Conservation (phyloP, 2,329 filamentous ascomycete genomes). For the Alternaria conjuncta region DNA sequence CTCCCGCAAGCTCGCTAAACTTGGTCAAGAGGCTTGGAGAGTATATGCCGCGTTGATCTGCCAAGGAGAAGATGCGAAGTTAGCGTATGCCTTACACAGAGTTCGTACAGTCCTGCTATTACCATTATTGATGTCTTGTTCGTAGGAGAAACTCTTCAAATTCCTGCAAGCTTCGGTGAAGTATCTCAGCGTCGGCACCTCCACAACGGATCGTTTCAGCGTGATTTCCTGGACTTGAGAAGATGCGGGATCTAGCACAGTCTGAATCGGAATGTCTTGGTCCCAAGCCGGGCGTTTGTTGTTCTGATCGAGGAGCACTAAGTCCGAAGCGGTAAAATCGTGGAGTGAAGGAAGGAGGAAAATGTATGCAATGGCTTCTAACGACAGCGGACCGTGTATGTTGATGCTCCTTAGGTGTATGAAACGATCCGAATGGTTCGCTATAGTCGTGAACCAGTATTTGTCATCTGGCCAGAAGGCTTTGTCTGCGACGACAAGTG, state of each 20-base stretch:
- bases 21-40: neutral
- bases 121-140: slow-evolving; percentile 7
- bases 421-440: neutral
- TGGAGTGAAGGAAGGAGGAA: slow-evolving; percentile 8
- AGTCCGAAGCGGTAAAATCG: neutral
- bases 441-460: slow-evolving; percentile 1
- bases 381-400: slow-evolving; percentile 4
- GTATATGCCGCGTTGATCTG: neutral
- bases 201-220: slow-evolving; percentile 8
- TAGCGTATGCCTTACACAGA: neutral
- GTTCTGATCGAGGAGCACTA: neutral
- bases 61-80: neutral
- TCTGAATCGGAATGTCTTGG: slow-evolving; percentile 1
- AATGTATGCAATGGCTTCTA: slow-evolving; percentile 9
- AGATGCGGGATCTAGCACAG: neutral
- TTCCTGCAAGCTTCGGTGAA: slow-evolving; percentile 6
- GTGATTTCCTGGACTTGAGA: slow-evolving; percentile 1
- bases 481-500: slow-evolving; percentile 1
- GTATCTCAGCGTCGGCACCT: neutral
- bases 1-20: neutral
- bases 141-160: slow-evolving; percentile 7
- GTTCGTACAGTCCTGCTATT: neutral
- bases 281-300: neutral
- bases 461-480: neutral
- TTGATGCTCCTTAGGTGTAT: neutral